These are phyloP conservation scores for Fusarium vanettenii DNA, from an alignment of 2,329 filamentous ascomycete species.

Conservation along the genomic window DNA sequence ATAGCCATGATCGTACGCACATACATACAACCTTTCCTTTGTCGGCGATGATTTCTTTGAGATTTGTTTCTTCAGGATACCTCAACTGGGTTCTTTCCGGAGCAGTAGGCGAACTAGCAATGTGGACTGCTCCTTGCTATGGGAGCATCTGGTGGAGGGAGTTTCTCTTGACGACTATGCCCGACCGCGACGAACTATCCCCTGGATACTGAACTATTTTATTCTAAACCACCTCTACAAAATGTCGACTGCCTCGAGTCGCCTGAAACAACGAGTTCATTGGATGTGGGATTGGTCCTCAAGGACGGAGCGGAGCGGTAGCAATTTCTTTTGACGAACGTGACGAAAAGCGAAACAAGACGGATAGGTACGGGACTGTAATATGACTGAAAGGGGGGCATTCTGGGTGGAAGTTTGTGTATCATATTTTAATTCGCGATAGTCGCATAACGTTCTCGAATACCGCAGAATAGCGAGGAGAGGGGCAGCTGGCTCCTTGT, in stretches of 20 bases:
- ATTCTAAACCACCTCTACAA: constrained; percentile 29
- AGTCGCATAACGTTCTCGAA: constrained; percentile 31
- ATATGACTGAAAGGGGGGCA: constrained; percentile 29
- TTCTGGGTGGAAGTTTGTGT: constrained; percentile 34
- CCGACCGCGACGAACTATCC: constrained; percentile 1
- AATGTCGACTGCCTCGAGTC: constrained; percentile 20
- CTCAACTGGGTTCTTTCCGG: constrained; percentile 17
- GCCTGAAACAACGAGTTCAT: constrained; percentile 1
- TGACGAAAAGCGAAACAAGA: constrained; percentile 36
- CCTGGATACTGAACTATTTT: constrained; percentile 24
- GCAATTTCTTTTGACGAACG: constrained; percentile 35
- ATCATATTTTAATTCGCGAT: constrained; percentile 45
- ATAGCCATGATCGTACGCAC: constrained; percentile 30
- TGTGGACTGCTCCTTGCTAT: constrained; percentile 11
- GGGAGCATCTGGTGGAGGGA: constrained; percentile 12
- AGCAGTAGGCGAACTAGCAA: constrained; percentile 9
- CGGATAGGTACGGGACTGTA: constrained; percentile 27
- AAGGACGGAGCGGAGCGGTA: constrained; percentile 15
- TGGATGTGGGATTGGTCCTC: constrained; percentile 6
- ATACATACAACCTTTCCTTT: constrained; percentile 38
- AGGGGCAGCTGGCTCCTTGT: constrained; percentile 31
- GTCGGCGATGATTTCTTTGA: constrained; percentile 36
- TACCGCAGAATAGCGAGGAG: constrained; percentile 19
- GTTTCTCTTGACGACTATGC: constrained; percentile 22
- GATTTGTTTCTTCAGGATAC: constrained; percentile 19